Evolutionary conservation across 306 rosid genomes (phyloP), one percentile per base, ranked within the genome.

Genomic region (Benincasa hispida): DNA sequence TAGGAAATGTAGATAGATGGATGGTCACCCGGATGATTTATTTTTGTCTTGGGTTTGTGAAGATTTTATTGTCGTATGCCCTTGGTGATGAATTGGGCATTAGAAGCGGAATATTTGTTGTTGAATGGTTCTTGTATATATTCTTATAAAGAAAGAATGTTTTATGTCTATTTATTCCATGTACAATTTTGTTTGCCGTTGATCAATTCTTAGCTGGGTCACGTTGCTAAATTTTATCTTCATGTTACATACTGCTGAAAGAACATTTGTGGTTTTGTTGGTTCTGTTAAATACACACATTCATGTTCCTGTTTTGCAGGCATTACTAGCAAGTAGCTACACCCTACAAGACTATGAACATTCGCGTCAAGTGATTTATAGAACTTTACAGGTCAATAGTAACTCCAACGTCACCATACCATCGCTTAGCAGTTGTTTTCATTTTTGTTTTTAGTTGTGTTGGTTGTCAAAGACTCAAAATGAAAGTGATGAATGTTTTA

Each of bases 281-380:
- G 13, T 19, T 28, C 60, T 19, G 27, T 30, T 53, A 4, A 48
- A 13, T 13, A 24, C 13, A 34, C 21, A 34, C 12, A 24, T 70
- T 74, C 32, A 80, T 79, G 74, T 67, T 50, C 48, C 22, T 70
- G 79, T 79, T 77, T 81, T 55, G 22, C 87, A 94, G 99, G 79
- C 99, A 32, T 92, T 94, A 82, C 91, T 94, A 79, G 99, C 97
- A 56, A 79, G 84, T 78, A 81, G 77, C 82, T 94, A 89, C 87
- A 84, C 99, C 14, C 75, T 84, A 79, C 87, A 89, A 91, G 78
- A 92, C 81, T 92, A 89, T 82, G 86, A 86, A 79, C 85, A 85
- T 78, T 85, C 99, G 77, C 93, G 97, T 61, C 80, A 79, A 18
- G 78, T 94, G 74, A 79, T 83, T 80, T 90, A 83, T 77, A 88